A percentile compares a stretch with the other conserved stretches of the same genome.
phyloP scores from a whole-genome alignment of 1,284 basidiomycete species.

The Tylopilus orsonianus region DNA sequence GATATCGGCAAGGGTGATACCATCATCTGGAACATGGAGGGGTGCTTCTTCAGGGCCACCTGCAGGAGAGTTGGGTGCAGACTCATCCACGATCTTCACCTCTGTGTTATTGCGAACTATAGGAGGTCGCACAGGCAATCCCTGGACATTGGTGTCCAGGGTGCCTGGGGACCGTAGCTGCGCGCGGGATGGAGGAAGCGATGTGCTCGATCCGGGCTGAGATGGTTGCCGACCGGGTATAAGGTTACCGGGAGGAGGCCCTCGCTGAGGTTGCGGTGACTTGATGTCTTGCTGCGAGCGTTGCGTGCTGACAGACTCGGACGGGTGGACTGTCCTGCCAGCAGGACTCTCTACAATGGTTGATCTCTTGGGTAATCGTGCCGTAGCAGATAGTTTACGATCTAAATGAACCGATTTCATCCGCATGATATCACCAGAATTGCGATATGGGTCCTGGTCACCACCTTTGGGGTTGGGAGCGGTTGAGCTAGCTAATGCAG shows the following conservation, averaged over 20 bases:
- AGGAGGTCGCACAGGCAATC: constrained; percentile 63
- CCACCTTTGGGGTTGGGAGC: constrained; percentile 34
- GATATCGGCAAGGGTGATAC: constrained; percentile 95
- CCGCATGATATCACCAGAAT: constrained; percentile 88
- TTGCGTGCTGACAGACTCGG: constrained; percentile 43
- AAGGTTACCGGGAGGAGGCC: constrained; percentile 31
- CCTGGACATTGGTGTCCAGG: constrained; percentile 38
- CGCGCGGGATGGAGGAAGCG: constrained; percentile 38
- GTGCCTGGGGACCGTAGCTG: constrained; percentile 41
- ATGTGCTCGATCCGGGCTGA: constrained; percentile 32
- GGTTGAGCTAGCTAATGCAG: constrained; percentile 37
- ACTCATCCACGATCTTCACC: constrained; percentile 88
- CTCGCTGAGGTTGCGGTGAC: constrained; percentile 37
- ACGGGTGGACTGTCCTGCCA: constrained; percentile 79
- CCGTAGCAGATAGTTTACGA: constrained; percentile 92
- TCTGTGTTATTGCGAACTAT: constrained; percentile 83
- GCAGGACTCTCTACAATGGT: constrained; percentile 97
- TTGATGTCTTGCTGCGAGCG: constrained; percentile 37
- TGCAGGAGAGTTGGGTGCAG: constrained; percentile 66
- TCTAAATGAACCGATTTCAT: constrained; percentile 93
- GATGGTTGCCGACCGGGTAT: constrained; percentile 37
- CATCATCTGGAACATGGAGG: constrained; percentile 58
- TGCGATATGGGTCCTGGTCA: constrained; percentile 76
- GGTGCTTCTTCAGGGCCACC: constrained; percentile 44
- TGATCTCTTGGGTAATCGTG: constrained; percentile 88